Percentiles rank a stretch among this genome's conserved stretches.
Evolutionary conservation across 805 yeast species (phyloP).

Genomic region (Myxozyma mucilagina): DNA sequence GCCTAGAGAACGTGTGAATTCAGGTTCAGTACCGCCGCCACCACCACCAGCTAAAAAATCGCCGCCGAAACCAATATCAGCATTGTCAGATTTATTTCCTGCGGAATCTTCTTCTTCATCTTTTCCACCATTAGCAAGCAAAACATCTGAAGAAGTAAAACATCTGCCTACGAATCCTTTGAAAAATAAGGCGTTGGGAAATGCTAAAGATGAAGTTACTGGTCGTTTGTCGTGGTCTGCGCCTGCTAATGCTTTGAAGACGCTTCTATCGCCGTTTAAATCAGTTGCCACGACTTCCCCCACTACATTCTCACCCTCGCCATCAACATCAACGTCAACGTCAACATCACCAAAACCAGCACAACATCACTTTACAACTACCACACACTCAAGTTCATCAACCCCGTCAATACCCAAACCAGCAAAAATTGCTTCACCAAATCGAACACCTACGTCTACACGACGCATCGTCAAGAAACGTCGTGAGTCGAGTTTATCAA

Average conservation of each 20-base stretch:
- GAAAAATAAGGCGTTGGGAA: not conserved
- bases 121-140: not conserved
- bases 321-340: not conserved
- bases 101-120: not conserved
- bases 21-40: constrained; percentile 3
- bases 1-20: constrained; percentile 1
- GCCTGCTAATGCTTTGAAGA: not conserved
- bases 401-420: not conserved
- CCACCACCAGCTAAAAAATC: not conserved
- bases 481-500: not conserved
- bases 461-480: not conserved
- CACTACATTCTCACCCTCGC: not conserved
- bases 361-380: not conserved
- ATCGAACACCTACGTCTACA: not conserved
- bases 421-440: not conserved
- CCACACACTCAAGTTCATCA: not conserved
- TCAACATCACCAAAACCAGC: not conserved
- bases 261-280: not conserved
- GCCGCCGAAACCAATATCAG: not conserved
- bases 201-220: not conserved
- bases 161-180: not conserved
- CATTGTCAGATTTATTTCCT: not conserved
- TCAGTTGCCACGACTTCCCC: not conserved
- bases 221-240: not conserved
- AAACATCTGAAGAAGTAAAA: not conserved